Evolutionary conservation across 805 yeast genomes (phyloP), one percentile per base, ranked within the genome.

Genomic region (Saccharomycopsis javanensis): DNA sequence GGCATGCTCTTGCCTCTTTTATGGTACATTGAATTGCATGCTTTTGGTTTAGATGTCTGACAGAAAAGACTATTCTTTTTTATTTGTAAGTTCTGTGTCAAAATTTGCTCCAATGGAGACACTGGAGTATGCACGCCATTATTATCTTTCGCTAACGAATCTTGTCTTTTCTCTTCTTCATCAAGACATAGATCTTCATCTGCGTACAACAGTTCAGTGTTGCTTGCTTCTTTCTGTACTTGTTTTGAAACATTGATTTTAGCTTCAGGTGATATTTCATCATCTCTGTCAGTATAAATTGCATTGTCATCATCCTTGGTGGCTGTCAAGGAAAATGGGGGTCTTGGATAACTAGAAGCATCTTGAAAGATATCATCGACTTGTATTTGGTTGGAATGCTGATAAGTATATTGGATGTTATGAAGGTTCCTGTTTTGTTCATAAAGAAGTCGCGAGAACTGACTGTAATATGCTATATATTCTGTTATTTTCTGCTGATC

Each of bases 311-410:
- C 38, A 15, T 51, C 54, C 15, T 23, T 25, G 48, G 48, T 42
- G 23, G 48, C 48, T 11, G 15, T 20, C n/a, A 42, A 42, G 10
- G 48, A 42, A 11, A 42, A 42, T 7, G 48, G 48, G 3, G 48
- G 7, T 10, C n/a, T 42, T 42, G 48, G 48, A 11, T 28, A 42
- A 10, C 48, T 3, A 42, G 15, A 27, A 20, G 23, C 16, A 25
- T 25, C 23, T 34, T 51, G 54, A 28, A 51, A 51, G 28, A 51
- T 34, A 28, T 51, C 54, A 7, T 51, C 54, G 15, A 51, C 37
- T 20, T 30, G 13, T 13, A 34, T 31, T 15, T 51, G 54, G 18
- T 31, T 25, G 5, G 34, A 20, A 30, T 51, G 30, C 13, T 34
- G 54, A 20, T 51, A 23, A 5, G 30, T 33, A 11, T 23, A n/a